Percentiles rank a stretch among this genome's conserved stretches.
These are phyloP conservation scores for Hamigera avellanea DNA, from an alignment of 495 filamentous ascomycete species.

Conservation along the genomic window DNA sequence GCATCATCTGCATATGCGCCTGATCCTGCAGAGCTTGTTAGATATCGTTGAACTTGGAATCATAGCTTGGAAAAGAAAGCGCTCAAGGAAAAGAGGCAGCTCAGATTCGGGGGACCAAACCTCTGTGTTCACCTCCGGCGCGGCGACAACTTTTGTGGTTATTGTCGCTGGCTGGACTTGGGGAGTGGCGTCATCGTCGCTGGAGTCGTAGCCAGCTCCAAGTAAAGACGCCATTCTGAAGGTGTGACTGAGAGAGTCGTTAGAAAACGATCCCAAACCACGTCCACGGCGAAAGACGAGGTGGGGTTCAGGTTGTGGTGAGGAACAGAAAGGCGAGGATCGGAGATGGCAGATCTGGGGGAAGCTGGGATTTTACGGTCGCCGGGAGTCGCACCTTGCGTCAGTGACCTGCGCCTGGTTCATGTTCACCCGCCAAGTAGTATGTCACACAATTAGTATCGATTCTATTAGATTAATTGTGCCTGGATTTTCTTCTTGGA, in stretches of 20 bases:
- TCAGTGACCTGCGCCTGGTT: neutral
- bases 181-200: constrained; percentile 33
- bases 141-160: constrained; percentile 36
- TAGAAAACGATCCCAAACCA: neutral
- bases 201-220: constrained; percentile 40
- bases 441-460: no score
- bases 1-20: constrained; percentile 44
- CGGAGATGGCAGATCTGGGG: constrained; percentile 3
- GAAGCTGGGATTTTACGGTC: constrained; percentile 26
- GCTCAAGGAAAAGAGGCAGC: neutral
- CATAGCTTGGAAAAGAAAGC: neutral
- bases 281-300: neutral
- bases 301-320: neutral
- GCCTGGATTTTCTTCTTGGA: no score
- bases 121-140: constrained; percentile 51
- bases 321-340: neutral
- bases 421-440: no score
- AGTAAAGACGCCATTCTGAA: constrained; percentile 36
- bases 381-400: constrained; percentile 15
- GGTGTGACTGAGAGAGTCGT: neutral
- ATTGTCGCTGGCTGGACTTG: constrained; percentile 14
- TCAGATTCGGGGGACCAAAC: constrained; percentile 40
- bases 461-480: no score
- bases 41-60: constrained; percentile 9
- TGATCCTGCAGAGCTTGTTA: constrained; percentile 39